Base-by-base conservation (phyloP, 192 early-diverging fungal genomes). In the Coemansia sp. region DNA sequence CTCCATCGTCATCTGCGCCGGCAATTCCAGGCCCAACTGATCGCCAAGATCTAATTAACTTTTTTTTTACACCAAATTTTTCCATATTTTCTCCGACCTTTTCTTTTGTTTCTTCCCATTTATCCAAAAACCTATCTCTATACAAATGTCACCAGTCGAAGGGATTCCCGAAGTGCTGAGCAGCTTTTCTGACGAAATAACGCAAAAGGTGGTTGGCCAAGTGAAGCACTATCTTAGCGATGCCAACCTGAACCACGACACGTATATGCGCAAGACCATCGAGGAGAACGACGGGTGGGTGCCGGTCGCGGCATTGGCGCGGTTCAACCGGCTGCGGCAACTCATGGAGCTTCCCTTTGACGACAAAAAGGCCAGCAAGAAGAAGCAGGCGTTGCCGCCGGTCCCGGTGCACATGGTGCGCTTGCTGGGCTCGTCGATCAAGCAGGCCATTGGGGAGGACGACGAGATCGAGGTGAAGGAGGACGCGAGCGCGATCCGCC, bases 171-270 rank as follows among this genome's bases (percentile, higher is more conserved):
- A 45, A 10, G 67, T 70, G 5, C 59, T 63, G 15, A 20, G 64
- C 17, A 58, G 48, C 14, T 41, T 69, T 40, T 23, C 56, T 12
- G 41, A 54, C 15, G 62, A 70, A 21, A 55, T 44, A 0, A 60
- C 73, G 15, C 51, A 51, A 11, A 60, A 61, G 58, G 41, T 76
- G 0, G 67, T 76, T 8, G 16, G 45, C 8, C 75, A 78, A 40
- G 59, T 78, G 40, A 78, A 78, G 75, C 65, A 78, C 65, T 78
- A 78, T 54, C 68, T 78, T 53, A 64, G 64, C 65, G 65, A 78
- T 16, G 75, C 64, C 14, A 78, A 68, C 65, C 50, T 78, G 53
- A 78, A 62, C 60, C 75, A 71, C 60, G 75, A 78, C 54, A 40
- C 42, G 30, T 78, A 53, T 40, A 71, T 78, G 69, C 61, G 69